These are phyloP conservation scores for Thermomyces lanuginosus DNA, from an alignment of 2,329 filamentous ascomycete genomes.

Conservation along the genomic window DNA sequence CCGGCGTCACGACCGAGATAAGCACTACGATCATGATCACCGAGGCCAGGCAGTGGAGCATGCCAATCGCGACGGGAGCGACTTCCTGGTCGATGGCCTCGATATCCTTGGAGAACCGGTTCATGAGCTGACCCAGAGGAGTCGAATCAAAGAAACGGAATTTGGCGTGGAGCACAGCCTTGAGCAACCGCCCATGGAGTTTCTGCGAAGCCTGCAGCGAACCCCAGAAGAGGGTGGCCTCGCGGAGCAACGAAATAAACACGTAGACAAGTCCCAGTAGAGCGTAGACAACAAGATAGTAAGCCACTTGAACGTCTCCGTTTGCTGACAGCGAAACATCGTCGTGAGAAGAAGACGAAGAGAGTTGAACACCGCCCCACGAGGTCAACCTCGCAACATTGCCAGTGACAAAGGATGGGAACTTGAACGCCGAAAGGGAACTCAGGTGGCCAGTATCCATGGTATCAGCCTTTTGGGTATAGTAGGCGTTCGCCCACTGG, in stretches of 20 bases:
- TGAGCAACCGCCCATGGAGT: constrained; percentile 65
- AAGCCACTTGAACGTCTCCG: constrained; percentile 54
- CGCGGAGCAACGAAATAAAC: constrained; percentile 62
- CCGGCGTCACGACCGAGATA: constrained; percentile 77
- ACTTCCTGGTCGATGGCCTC: constrained; percentile 93
- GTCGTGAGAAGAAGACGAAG: no score
- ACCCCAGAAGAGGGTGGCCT: constrained; percentile 81
- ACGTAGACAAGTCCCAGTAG: constrained; percentile 63
- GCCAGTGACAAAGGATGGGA: constrained; percentile 21
- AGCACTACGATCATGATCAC: constrained; percentile 74
- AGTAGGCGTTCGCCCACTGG: constrained; percentile 86
- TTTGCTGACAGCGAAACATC: constrained; percentile 7
- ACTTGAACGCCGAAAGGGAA: constrained; percentile 22
- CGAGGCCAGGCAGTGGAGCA: constrained; percentile 48
- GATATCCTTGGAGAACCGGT: constrained; percentile 94
- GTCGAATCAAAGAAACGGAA: constrained; percentile 98
- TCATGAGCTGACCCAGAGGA: constrained; percentile 90
- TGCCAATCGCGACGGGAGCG: constrained; percentile 71
- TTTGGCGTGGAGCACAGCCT: constrained; percentile 66
- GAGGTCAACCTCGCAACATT: constrained; percentile 20
- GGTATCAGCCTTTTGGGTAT: constrained; percentile 24
- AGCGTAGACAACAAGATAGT: constrained; percentile 74
- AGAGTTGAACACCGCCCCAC: constrained; percentile 15
- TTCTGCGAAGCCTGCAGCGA: constrained; percentile 75
- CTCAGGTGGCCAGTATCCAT: constrained; percentile 25